phyloP scores from a whole-genome alignment of 495 filamentous ascomycete genomes.

The Penicillium diatomitis region DNA sequence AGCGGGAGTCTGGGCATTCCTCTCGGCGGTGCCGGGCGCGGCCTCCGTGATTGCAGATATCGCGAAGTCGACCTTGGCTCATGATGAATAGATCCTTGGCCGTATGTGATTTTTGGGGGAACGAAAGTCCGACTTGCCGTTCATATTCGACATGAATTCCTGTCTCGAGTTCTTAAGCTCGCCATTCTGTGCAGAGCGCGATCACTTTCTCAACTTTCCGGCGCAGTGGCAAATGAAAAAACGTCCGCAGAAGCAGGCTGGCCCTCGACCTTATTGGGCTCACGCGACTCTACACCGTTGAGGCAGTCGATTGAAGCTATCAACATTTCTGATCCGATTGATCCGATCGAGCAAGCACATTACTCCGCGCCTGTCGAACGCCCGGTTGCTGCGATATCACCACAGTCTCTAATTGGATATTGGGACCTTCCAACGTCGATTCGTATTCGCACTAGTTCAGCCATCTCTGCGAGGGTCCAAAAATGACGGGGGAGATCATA shows the following conservation, averaged over 20 bases:
- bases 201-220: not conserved
- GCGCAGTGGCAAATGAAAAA: no score
- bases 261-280: no score
- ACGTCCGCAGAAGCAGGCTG: no score
- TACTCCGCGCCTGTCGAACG: not conserved
- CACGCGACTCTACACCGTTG: no score
- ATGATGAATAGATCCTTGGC: constrained; percentile 21
- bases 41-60: constrained; percentile 10
- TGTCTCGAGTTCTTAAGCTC: constrained; percentile 19
- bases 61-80: constrained; percentile 15
- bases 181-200: constrained; percentile 5
- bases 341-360: not conserved
- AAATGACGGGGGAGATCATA: constrained; percentile 17
- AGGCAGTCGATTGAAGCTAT: not conserved
- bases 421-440: not conserved
- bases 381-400: no score
- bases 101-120: constrained; percentile 10
- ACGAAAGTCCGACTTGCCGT: constrained; percentile 15
- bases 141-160: constrained; percentile 18
- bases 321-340: not conserved
- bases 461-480: no score
- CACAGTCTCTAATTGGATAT: no score
- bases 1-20: constrained; percentile 23
- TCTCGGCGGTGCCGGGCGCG: constrained; percentile 8
- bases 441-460: constrained; percentile 6